Percentiles rank a stretch among this genome's conserved stretches.
Evolutionary conservation across 495 filamentous ascomycete genomes (phyloP).

Genomic region (Talaromyces thailandensis): DNA sequence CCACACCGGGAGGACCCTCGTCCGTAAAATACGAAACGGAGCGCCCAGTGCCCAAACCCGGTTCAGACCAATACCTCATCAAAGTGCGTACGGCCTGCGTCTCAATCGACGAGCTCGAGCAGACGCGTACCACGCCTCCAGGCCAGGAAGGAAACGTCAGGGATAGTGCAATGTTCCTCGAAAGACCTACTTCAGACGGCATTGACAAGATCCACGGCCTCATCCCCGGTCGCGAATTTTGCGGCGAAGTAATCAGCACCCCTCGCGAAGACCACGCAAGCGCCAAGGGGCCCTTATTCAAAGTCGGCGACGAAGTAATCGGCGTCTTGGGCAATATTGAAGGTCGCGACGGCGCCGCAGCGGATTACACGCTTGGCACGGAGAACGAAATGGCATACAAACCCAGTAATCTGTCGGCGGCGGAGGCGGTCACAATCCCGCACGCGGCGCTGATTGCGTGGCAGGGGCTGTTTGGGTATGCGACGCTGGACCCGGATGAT

Average conservation of each 20-base stretch:
- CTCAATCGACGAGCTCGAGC: conserved; percentile 39
- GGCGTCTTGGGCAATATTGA: conserved; percentile 31
- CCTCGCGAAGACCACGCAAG: conserved; percentile 31
- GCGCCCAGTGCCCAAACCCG: conserved; percentile 30
- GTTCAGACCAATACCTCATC: conserved; percentile 45
- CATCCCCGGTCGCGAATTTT: conserved; percentile 50
- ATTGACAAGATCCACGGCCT: conserved; percentile 24
- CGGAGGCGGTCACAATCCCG: conserved; percentile 44
- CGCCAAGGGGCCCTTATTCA: conserved; percentile 29
- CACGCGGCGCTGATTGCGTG: conserved; percentile 46
- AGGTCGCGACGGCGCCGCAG: conserved; percentile 39
- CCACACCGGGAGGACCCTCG: conserved; percentile 9
- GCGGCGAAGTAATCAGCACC: conserved; percentile 42
- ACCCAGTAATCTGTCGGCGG: conserved; percentile 36
- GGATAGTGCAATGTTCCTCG: conserved; percentile 8
- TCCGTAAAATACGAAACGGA: conserved; percentile 24
- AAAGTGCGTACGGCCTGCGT: conserved; percentile 48
- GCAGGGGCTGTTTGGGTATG: conserved; percentile 51
- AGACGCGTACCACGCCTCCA: background rate
- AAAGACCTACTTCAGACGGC: background rate
- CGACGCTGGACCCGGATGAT: conserved; percentile 21
- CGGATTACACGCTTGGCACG: conserved; percentile 40
- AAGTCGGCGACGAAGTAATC: conserved; percentile 44
- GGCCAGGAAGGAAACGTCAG: conserved; percentile 6
- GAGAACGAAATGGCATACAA: conserved; percentile 42